Evolutionary conservation across 768 basidiomycete species (phyloP).

Genomic region (Termitomyces sp.): DNA sequence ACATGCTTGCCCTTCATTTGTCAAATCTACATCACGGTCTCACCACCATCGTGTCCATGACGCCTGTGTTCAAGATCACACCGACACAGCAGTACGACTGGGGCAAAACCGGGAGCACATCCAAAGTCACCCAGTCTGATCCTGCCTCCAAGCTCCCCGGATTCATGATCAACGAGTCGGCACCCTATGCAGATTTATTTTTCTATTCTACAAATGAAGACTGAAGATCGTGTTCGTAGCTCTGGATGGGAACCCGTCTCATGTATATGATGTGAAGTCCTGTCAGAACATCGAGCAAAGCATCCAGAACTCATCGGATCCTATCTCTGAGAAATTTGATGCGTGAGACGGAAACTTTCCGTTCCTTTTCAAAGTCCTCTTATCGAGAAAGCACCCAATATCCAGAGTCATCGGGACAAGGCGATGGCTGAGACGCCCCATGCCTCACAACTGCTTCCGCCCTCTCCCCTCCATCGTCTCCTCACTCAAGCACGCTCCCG

Average conservation of each 20-base stretch:
- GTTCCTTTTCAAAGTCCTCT: slow-evolving; percentile 90
- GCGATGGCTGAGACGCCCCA: slow-evolving; percentile 70
- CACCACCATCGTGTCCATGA: slow-evolving; percentile 5
- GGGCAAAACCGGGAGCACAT: slow-evolving; percentile 80
- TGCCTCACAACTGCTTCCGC: slow-evolving; percentile 76
- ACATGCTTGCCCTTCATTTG: slow-evolving; percentile 1
- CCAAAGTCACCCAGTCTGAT: slow-evolving; percentile 89
- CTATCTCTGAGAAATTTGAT: slow-evolving; percentile 54
- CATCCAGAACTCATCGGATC: no score
- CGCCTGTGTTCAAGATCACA: slow-evolving; percentile 69
- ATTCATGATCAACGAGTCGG: slow-evolving; percentile 65
- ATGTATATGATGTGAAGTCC: no score
- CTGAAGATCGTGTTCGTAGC: no score
- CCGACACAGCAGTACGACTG: slow-evolving; percentile 92
- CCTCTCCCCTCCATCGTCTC: slow-evolving; percentile 72
- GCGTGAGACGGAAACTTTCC: slow-evolving; percentile 70
- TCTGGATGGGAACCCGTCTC: no score
- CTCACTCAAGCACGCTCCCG: slow-evolving; percentile 68
- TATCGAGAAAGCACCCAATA: slow-evolving; percentile 88
- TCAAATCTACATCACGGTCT: no score
- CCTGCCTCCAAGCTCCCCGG: slow-evolving; percentile 55
- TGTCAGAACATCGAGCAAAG: no score
- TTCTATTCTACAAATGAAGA: no score
- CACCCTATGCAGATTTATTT: slow-evolving; percentile 91
- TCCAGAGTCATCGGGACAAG: slow-evolving; percentile 92